Base-by-base conservation (phyloP, 2,329 filamentous ascomycete genomes). In the Incumbomyces lentus region DNA sequence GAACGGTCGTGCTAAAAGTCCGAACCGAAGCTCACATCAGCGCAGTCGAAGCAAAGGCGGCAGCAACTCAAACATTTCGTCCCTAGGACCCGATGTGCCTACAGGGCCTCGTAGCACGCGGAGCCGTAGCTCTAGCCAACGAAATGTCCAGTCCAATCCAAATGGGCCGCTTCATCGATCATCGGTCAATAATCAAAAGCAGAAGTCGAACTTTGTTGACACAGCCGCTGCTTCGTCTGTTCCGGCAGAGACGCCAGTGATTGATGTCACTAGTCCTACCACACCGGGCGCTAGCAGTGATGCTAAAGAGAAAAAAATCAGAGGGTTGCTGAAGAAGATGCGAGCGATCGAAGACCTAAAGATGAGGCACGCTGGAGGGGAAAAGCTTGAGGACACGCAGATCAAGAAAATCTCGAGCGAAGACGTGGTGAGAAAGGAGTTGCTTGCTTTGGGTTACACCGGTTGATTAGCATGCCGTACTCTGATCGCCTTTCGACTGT, bases 351-450 rank as follows among this genome's bases (percentile, higher is more conserved):
- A 98, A 62, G 92, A 98, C 64, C 71, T 98, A 51, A 95, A 96
- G 73, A 95, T 96, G 89, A 81, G 92, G 47, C 81, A 89, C 55
- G 92, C 90, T 2, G 82, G 84, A 30, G 90, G 90, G 4, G 92
- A 98, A 74, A 96, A 95, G 74, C 71, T 98, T 50, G 92, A 98
- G 70, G 90, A 95, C 61, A 98, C 92, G 29, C 92, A 98, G 70
- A 81, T 98, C 67, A 93, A 95, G 75, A 98, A 98, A 77, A 98
- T 98, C 58, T 78, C 79, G 47, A 96, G 88, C 17, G 94, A 96
- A 71, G 72, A 81, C 40, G 68, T 76, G 13, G 90, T 98, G 49
- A 74, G 89, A 52, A 86, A 84, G 68, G 92, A 98, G 69, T 70
- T 98, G 49, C 77, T 84, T 39, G 69, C 65, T 6, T 63, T 89